A percentile compares a stretch with the other conserved stretches of the same genome.
phyloP scores from a whole-genome alignment of 495 filamentous ascomycete genomes.

The Xanthoparmelia taractica region DNA sequence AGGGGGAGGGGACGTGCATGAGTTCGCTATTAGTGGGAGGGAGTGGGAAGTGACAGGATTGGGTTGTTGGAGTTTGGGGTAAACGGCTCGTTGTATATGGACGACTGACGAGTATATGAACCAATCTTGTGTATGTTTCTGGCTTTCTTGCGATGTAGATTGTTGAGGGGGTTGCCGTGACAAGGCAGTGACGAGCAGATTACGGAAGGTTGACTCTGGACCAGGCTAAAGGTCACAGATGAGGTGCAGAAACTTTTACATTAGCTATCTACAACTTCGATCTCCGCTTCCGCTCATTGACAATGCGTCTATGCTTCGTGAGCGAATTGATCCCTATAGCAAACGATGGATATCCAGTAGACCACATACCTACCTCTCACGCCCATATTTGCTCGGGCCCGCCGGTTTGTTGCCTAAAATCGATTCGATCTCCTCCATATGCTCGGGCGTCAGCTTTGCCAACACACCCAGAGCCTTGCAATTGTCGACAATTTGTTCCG shows the following conservation, averaged over 20 bases:
- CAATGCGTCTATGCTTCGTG: background rate
- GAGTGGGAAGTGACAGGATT: background rate
- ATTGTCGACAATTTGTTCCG: constrained; percentile 67
- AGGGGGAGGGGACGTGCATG: constrained; percentile 7
- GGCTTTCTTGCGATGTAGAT: no score
- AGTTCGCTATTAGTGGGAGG: constrained; percentile 8
- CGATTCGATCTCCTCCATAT: constrained; percentile 50
- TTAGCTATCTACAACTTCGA: background rate
- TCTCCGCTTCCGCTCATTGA: background rate
- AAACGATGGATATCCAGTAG: background rate
- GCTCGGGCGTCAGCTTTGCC: constrained; percentile 45
- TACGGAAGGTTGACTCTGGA: background rate
- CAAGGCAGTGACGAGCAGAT: background rate
- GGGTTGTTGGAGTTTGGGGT: background rate
- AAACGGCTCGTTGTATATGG: no score
- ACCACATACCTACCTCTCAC: constrained; percentile 18
- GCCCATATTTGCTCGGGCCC: constrained; percentile 9
- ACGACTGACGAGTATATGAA: no score
- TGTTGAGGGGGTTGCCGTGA: no score
- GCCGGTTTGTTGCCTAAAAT: constrained; percentile 14
- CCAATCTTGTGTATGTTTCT: no score
- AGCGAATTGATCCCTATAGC: background rate
- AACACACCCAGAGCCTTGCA: constrained; percentile 53
- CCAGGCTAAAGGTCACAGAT: background rate
- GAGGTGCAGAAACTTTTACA: background rate